Evolutionary conservation across 768 basidiomycete species (phyloP), one percentile per base, ranked within the genome.

Genomic region (Rubroboletus satanas): DNA sequence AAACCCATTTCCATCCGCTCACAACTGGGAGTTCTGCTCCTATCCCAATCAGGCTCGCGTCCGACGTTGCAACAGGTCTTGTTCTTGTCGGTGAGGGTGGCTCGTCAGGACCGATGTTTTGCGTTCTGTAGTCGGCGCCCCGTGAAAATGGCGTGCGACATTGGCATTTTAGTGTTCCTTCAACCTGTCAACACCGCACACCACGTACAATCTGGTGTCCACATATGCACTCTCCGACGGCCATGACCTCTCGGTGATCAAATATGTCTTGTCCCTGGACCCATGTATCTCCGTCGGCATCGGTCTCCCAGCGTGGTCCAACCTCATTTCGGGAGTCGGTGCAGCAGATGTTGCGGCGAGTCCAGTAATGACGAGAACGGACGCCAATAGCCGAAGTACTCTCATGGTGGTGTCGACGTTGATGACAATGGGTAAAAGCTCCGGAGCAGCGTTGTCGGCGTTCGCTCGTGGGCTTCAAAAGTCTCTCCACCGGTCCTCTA

Each of bases 211-310:
- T 51, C 17, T 26, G 15, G 28, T 21, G 12, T 18, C 23, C 29
- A 18, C 8, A 11, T 35, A n/a, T 43, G 36, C 55, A 11, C 54
- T 31, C 37, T 28, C 46, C 43, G 56, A 49, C 44, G 60, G 49
- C 44, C 48, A 32, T 39, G 32, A 29, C 15, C 43, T 35, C 41
- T 39, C 44, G 39, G 52, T 37, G 11, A 36, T 51, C 50, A 62
- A 38, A 59, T 57, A 33, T 26, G 50, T 46, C 39, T 9, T 7
- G 45, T 51, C 55, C 60, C 51, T 52, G 50, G 47, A 32, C 47
- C 54, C 45, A 28, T 47, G 31, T 41, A 49, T 45, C 37, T 47
- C 59, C 55, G 57, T 65, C 41, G 66, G 51, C 42, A 21, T 55
- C 53, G 52, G 57, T 42, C 42, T 47, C n/a, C 44, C 18, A 21